Base-by-base conservation (phyloP, 257 asterid genomes). In the Jaltomata sinuosa region DNA sequence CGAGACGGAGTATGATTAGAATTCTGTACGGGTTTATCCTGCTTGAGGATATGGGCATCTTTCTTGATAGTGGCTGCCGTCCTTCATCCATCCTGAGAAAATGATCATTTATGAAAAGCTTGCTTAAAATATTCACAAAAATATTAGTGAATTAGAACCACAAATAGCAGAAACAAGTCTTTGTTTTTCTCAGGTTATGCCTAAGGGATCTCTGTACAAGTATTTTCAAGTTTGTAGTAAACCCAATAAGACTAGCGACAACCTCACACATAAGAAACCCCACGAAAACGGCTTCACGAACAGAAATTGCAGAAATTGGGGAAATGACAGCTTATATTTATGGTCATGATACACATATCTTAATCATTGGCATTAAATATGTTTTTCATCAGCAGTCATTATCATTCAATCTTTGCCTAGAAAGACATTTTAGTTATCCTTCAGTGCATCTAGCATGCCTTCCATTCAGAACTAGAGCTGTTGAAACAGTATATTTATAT, bases 41-140 rank as follows among this genome's bases (percentile, higher is more conserved):
- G 97, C 99, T 94, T 25, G 99, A 92, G 38, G 96, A 52, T 64
- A 96, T 91, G 9, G 98, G 95, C 65, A 94, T 64, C 90, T 93
- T 96, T 85, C 99, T 94, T 15, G 99, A 94, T 29, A 96, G 91
- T 12, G 98, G 98, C 83, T 96, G 99, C 69, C 99, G 93, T 84
- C 95, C 98, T 91, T 94, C 99, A 87, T 96, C 99, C 97, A 91
- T 93, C 93, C 99, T 96, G 88, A 69, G 83, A 85, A 25, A 83
- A 79, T 45, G 59, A 11, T 84, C 84, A 86, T 40, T 84, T 83
- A 68, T 40, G 12, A 65, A 82, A 45, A 80, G 19, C 49, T 34
- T 27, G 36, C 49, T 29, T 29, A 64, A 49, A 53, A 54, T 78
- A 81, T 65, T 65, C 68, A 32, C 62, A 25, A 29, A 49, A 49